These are phyloP conservation scores for Candida gorgasii DNA, from an alignment of 805 yeast species.

Conservation along the genomic window DNA sequence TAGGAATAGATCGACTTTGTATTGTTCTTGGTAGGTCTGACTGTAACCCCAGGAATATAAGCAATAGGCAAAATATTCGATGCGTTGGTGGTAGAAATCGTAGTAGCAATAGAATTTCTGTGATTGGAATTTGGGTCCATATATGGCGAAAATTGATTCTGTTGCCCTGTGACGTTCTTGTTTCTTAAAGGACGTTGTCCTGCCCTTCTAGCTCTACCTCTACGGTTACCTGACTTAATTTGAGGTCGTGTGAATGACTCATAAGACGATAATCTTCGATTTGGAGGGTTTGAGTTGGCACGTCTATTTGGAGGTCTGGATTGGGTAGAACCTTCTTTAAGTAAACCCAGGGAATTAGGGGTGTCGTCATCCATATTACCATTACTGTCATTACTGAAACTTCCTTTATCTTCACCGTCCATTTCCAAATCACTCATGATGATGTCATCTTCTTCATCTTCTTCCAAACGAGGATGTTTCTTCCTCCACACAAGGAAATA, in stretches of 20 bases:
- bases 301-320: constrained; percentile 9
- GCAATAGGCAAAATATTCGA: constrained; percentile 90
- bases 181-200: constrained; percentile 18
- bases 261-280: constrained; percentile 37
- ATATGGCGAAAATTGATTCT: constrained; percentile 15
- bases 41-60: constrained; percentile 90
- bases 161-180: constrained; percentile 13
- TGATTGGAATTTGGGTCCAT: constrained; percentile 19
- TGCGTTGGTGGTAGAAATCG: constrained; percentile 70
- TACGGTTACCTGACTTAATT: constrained; percentile 17
- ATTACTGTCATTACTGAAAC: constrained; percentile 20
- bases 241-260: constrained; percentile 47
- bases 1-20: constrained; percentile 46
- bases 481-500: constrained; percentile 34
- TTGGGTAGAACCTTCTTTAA: background rate
- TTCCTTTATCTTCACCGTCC: constrained; percentile 19
- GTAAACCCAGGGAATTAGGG: background rate
- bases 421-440: constrained; percentile 20
- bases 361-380: constrained; percentile 13
- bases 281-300: constrained; percentile 8
- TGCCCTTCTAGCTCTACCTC: constrained; percentile 19
- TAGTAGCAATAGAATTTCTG: constrained; percentile 53
- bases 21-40: constrained; percentile 49
- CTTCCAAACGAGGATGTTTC: constrained; percentile 30
- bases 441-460: constrained; percentile 23